phyloP scores from a whole-genome alignment of 2,329 filamentous ascomycete species.

The Tricladium varicosporioides region DNA sequence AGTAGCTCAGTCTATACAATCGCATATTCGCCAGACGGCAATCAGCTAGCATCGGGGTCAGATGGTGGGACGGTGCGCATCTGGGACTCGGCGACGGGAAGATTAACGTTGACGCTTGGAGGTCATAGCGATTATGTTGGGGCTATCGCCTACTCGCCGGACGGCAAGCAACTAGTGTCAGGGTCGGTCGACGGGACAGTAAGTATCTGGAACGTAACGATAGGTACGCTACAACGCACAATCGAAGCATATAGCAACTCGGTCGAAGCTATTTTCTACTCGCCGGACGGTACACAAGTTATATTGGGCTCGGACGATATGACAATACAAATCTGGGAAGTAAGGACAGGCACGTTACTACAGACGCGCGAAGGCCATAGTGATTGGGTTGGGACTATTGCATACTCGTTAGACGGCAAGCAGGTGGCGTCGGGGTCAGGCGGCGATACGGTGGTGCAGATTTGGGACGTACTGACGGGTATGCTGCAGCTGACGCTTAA shows the following conservation, averaged over 20 bases:
- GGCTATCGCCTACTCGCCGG: constrained; percentile 9
- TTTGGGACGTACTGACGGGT: too few species aligned
- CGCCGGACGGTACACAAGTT: constrained; percentile 13
- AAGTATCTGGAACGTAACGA: constrained; percentile 14
- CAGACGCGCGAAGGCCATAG: constrained; percentile 18
- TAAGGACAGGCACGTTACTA: constrained; percentile 10
- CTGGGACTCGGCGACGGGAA: neutral
- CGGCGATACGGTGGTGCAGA: too few species aligned
- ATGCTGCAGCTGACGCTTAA: too few species aligned
- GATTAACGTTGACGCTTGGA: neutral
- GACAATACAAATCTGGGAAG: constrained; percentile 20
- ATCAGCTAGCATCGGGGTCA: neutral
- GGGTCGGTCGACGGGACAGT: constrained; percentile 15
- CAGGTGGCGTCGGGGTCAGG: too few species aligned
- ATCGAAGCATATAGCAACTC: constrained; percentile 10
- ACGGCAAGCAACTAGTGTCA: constrained; percentile 15
- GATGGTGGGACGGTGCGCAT: neutral
- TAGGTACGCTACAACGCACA: constrained; percentile 6
- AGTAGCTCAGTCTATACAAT: neutral
- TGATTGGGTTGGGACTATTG: constrained; percentile 4
- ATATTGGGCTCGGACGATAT: constrained; percentile 16
- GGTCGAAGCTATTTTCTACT: constrained; percentile 17
- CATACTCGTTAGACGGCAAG: constrained; percentile 17
- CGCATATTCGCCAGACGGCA: neutral
- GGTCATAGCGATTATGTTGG: neutral